phyloP scores from a whole-genome alignment of 768 basidiomycete species.

The Tricholoma sp. region DNA sequence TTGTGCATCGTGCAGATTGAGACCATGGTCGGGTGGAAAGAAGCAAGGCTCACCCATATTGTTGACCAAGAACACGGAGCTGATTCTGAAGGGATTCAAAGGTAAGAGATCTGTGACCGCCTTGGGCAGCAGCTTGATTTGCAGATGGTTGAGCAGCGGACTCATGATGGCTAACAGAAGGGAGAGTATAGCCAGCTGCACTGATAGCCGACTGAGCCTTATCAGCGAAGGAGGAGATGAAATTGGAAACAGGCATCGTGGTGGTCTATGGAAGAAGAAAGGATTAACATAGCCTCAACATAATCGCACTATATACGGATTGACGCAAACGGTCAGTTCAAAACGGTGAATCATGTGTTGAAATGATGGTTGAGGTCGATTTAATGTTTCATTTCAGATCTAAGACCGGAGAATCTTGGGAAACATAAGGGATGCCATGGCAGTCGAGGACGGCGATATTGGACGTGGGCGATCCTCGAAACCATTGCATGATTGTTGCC shows the following conservation, averaged over 20 bases:
- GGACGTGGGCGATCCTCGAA: no score
- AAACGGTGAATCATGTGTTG: no score
- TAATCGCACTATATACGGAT: neutral
- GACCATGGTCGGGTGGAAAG: neutral
- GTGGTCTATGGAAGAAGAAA: slow-evolving; percentile 8
- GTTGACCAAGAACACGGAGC: slow-evolving; percentile 67
- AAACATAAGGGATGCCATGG: no score
- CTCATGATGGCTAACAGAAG: slow-evolving; percentile 33
- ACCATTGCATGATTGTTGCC: no score
- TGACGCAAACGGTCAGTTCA: neutral
- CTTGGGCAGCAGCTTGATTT: slow-evolving; percentile 38
- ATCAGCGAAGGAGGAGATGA: slow-evolving; percentile 64
- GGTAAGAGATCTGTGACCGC: slow-evolving; percentile 46
- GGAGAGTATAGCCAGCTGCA: slow-evolving; percentile 46
- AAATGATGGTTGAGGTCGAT: no score
- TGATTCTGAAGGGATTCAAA: slow-evolving; percentile 66
- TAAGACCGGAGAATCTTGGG: no score
- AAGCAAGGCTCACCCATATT: slow-evolving; percentile 51
- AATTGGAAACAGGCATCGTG: slow-evolving; percentile 55
- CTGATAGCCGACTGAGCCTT: slow-evolving; percentile 73
- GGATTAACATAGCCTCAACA: neutral
- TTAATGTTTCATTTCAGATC: neutral
- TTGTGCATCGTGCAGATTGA: slow-evolving; percentile 18
- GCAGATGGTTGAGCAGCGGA: slow-evolving; percentile 33
- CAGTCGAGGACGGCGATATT: no score